Conservation (phyloP, 2,329 filamentous ascomycete genomes). For the Torrubiella hemipterigena region DNA sequence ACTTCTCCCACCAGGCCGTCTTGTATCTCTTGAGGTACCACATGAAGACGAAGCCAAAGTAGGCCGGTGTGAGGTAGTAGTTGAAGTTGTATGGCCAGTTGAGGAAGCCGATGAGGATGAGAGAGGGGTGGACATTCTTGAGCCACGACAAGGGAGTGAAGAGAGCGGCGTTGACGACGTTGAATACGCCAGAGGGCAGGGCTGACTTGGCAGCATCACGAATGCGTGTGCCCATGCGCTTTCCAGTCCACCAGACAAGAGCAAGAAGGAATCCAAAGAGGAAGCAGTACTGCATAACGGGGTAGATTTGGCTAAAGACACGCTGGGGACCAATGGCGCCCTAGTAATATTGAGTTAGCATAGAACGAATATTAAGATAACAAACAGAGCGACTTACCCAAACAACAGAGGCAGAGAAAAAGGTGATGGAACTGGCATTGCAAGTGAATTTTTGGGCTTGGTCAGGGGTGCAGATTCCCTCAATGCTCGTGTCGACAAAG, state of each 20-base stretch:
- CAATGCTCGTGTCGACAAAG: conserved; percentile 19
- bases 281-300: conserved; percentile 30
- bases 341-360: no score
- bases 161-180: conserved; percentile 8
- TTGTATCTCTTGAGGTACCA: conserved; percentile 25
- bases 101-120: conserved; percentile 27
- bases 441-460: conserved; percentile 21
- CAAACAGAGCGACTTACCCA: no score
- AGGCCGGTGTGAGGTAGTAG: conserved; percentile 28
- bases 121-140: conserved; percentile 26
- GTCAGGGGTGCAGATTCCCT: conserved; percentile 16
- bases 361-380: no score
- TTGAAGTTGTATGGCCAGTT: conserved; percentile 30
- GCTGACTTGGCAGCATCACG: conserved; percentile 1
- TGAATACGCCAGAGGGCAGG: conserved; percentile 6
- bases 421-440: conserved; percentile 17
- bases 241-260: conserved; percentile 41
- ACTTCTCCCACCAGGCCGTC: conserved; percentile 31
- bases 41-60: conserved; percentile 29
- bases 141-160: conserved; percentile 14
- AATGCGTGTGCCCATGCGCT: conserved; percentile 42
- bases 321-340: conserved; percentile 15
- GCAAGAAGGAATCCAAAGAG: conserved; percentile 24
- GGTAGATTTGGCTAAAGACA: conserved; percentile 28
- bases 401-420: conserved; percentile 19